Percentiles rank a stretch among this genome's conserved stretches.
These are phyloP conservation scores for Calonectria ilicicola DNA, from an alignment of 2,329 filamentous ascomycete genomes.

Conservation along the genomic window DNA sequence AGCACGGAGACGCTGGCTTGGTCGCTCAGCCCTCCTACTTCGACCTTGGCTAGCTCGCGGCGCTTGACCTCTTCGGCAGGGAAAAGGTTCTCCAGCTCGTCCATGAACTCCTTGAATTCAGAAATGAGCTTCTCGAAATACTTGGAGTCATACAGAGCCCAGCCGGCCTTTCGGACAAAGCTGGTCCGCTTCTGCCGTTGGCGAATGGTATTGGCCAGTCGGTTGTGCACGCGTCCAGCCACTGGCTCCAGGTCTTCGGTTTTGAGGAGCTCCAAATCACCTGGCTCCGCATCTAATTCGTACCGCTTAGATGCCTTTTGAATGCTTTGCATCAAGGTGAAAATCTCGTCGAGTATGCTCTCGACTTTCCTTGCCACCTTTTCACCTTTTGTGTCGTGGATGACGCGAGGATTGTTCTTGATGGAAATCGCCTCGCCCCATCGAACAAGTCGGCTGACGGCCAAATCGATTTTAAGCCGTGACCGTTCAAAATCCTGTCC, in stretches of 20 bases:
- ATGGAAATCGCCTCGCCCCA: conserved; percentile 49
- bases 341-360: conserved; percentile 41
- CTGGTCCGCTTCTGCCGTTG: not conserved
- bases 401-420: conserved; percentile 39
- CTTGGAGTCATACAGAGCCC: conserved; percentile 22
- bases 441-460: conserved; percentile 46
- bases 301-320: conserved; percentile 41
- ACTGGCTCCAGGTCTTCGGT: not conserved
- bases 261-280: conserved; percentile 1
- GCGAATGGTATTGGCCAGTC: not conserved
- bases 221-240: not conserved
- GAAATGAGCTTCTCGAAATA: conserved; percentile 37
- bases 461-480: conserved; percentile 48
- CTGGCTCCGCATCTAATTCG: conserved; percentile 8
- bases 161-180: conserved; percentile 11
- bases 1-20: conserved; percentile 36
- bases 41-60: conserved; percentile 30
- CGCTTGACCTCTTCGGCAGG: conserved; percentile 26
- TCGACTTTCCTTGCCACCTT: conserved; percentile 24
- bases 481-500: conserved; percentile 47
- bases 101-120: conserved; percentile 35
- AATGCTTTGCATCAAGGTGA: conserved; percentile 36
- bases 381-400: not conserved
- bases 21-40: conserved; percentile 40
- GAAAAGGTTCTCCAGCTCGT: conserved; percentile 42